Conservation (phyloP, 768 basidiomycete species). For the Suillus weaverae region DNA sequence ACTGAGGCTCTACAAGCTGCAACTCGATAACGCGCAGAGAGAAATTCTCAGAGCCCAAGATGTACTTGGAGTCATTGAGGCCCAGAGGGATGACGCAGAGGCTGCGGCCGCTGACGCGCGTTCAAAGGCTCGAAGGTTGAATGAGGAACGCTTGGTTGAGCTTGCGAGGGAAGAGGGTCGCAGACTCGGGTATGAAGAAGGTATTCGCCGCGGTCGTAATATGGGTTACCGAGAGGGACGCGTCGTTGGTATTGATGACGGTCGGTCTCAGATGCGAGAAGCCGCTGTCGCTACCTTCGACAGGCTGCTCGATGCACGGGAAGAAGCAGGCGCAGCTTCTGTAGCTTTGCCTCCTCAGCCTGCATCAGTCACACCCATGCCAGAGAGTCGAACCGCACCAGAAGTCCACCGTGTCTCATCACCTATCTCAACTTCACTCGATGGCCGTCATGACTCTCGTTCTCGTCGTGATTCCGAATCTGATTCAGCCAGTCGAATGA, state of each 20-base stretch:
- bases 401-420: conserved; percentile 28
- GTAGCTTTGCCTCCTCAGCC: conserved; percentile 20
- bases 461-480: conserved; percentile 18
- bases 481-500: conserved; percentile 15
- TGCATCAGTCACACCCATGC: conserved; percentile 19
- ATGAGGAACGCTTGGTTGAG: conserved; percentile 48
- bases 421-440: conserved; percentile 16
- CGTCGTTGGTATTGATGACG: conserved; percentile 15
- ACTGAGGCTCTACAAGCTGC: conserved; percentile 54
- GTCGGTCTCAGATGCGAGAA: conserved; percentile 18
- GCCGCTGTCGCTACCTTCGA: conserved; percentile 21
- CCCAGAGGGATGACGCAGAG: conserved; percentile 50
- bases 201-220: conserved; percentile 38
- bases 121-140: conserved; percentile 44
- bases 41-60: conserved; percentile 58
- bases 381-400: conserved; percentile 18
- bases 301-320: conserved; percentile 24
- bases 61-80: conserved; percentile 48
- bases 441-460: conserved; percentile 21
- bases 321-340: conserved; percentile 4
- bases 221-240: conserved; percentile 31
- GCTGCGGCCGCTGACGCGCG: conserved; percentile 45
- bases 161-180: conserved; percentile 56
- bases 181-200: conserved; percentile 51
- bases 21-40: conserved; percentile 58